Base-by-base conservation (phyloP, 2,329 filamentous ascomycete genomes). In the Thielaviopsis cerberus region DNA sequence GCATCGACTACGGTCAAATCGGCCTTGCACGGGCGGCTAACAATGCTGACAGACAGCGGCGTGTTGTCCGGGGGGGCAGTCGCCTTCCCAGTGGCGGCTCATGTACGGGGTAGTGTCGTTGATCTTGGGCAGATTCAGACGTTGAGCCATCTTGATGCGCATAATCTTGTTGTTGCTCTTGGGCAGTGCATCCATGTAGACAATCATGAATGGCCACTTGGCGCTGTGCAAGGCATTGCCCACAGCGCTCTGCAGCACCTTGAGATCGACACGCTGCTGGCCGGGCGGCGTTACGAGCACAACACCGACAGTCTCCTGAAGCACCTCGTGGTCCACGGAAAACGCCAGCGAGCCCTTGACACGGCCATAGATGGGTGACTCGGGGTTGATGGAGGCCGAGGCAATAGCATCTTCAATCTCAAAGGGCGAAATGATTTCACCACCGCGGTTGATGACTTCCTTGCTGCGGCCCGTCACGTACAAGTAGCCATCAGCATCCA, bases 121-220 rank as follows among this genome's bases (percentile, higher is more conserved):
- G 10, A 78, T 61, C 1, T 70, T 67, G 0, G 71, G 68, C 17
- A 80, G 63, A 1, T 66, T 64, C 4, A 80, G 66, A 2, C 77
- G 69, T 57, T 79, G 70, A 0, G 70, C 73, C 4, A 81, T 67
- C 61, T 71, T 74, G 63, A 79, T 77, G 1, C 78, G 73, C 23
- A 79, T 66, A n/a, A 79, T 68, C 62, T 81, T 81, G 68, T 78
- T 78, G 66, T 80, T 79, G 37, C 70, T 74, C 59, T 75, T 78
- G 1, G 78, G 75, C 0, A 78, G 66, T 48, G 73, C 73, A 27
- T 78, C 70, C 77, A 80, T 80, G 64, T 78, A 79, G 0, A 74
- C 71, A 20, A 80, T 66, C 27, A 78, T 60, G 0, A 70, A 68
- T 0, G 77, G 78, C 70, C 74, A 74, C 63, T 80, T 80, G 10